phyloP scores from a whole-genome alignment of 176 grass and related monocot genomes.

The Areca catechu region DNA sequence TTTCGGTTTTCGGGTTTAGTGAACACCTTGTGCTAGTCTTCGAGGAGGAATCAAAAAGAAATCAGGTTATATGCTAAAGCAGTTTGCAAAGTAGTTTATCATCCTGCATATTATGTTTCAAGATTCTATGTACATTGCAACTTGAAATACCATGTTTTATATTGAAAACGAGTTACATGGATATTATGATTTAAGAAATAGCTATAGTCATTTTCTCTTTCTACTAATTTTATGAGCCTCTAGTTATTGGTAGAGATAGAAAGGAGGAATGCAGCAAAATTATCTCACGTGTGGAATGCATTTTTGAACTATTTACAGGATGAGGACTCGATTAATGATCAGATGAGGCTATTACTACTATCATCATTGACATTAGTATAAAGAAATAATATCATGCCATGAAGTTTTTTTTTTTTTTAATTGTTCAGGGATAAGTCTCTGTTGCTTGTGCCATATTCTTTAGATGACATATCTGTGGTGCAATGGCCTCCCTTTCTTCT shows the following conservation, averaged over 20 bases:
- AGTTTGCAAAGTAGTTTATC: too few relatives aligned
- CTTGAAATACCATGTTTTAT: too few relatives aligned
- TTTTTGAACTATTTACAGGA: slow-evolving; percentile 66
- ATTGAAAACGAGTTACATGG: too few relatives aligned
- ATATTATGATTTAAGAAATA: too few relatives aligned
- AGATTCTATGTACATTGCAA: too few relatives aligned
- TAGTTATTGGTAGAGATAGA: slow-evolving; percentile 31
- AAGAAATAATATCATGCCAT: slow-evolving; percentile 1
- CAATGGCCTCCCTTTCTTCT: slow-evolving; percentile 98
- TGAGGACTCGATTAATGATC: slow-evolving; percentile 80
- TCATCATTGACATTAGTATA: not conserved
- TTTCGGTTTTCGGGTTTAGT: too few relatives aligned
- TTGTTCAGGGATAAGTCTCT: slow-evolving; percentile 61
- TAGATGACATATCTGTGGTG: slow-evolving; percentile 48
- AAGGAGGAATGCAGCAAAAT: slow-evolving; percentile 25
- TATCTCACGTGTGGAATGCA: slow-evolving; percentile 78
- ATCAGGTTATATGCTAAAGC: slow-evolving; percentile 23
- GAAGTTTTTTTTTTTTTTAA: slow-evolving; percentile 3
- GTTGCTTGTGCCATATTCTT: too few relatives aligned
- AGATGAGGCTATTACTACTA: slow-evolving; percentile 27
- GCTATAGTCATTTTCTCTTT: not conserved
- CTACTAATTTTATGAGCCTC: not conserved
- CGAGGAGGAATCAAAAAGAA: slow-evolving; percentile 2
- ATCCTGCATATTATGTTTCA: too few relatives aligned
- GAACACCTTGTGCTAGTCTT: slow-evolving; percentile 37